Base-by-base conservation (phyloP, 257 asterid genomes). In the Solanum stenotomum region DNA sequence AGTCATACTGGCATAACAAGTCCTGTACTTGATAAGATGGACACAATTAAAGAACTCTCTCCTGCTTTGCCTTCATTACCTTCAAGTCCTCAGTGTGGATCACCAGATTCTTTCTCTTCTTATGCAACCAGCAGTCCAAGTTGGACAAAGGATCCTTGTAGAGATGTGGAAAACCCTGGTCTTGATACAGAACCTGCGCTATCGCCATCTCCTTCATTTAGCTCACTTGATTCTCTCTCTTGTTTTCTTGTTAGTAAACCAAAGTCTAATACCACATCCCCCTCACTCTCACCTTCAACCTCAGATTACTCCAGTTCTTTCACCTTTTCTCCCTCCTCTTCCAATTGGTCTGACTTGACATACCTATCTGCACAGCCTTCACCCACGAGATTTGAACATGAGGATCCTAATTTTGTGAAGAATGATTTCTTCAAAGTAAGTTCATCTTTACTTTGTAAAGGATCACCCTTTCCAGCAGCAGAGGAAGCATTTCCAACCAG, bases 241-340 rank as follows among this genome's bases (percentile, higher is more conserved):
- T 88, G 94, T 35, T 92, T 93, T 87, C 88, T 86, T 67, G 94
- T 90, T 85, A 91, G 89, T 86, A 93, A 91, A 89, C 90, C 91
- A n/a, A 91, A 90, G 87, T 93, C 94, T 37, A 85, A 68, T 84
- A 92, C 93, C 27, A 89, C 95, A 85, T 95, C 98, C 2, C 98
- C 98, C 2, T 92, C 94, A 27, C 92, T 93, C 86, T 97, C 98
- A n/a, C 98, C 99, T 81, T 93, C 98, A 71, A 91, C 93, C 42
- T 94, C 98, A 81, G 98, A 95, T 88, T 92, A 91, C 89, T 92
- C 98, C 29, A 92, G 98, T 87, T 95, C 98, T 23, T 96, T 95
- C 91, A 93, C 95, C 86, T 93, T 94, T 91, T 96, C 98, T 2
- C 99, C 98, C 76, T 93, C 98, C 10, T 96, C 98, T 29, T 95